Evolutionary conservation across 176 grass and related monocot genomes (phyloP).

Genomic region (Miscanthus lutarioriparius): DNA sequence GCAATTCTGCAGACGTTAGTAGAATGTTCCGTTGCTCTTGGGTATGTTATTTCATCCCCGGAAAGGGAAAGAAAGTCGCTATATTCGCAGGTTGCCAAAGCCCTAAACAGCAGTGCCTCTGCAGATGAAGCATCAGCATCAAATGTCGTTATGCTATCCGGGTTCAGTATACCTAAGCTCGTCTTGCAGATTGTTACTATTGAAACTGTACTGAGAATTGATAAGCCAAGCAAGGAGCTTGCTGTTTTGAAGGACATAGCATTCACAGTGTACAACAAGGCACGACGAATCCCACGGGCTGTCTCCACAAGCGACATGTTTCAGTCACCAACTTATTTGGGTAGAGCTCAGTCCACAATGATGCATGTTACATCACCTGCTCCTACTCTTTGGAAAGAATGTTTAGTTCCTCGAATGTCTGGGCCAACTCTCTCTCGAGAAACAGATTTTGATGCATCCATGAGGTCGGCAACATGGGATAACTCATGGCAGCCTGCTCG

Average conservation of each 20-base stretch:
- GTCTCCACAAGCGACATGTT: constrained; percentile 68
- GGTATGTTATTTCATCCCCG: constrained; percentile 61
- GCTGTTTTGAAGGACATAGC: constrained; percentile 92
- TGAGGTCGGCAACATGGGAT: constrained; percentile 79
- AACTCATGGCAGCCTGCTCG: constrained; percentile 82
- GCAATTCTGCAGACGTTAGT: constrained; percentile 82
- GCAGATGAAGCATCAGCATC: constrained; percentile 74
- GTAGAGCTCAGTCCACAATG: constrained; percentile 71
- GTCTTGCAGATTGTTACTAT: constrained; percentile 94
- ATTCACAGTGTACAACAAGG: constrained; percentile 96
- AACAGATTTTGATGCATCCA: constrained; percentile 80
- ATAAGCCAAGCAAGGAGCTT: constrained; percentile 83
- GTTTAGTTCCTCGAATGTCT: constrained; percentile 76
- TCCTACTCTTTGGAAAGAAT: constrained; percentile 87
- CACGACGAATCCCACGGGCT: constrained; percentile 64
- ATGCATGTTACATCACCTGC: constrained; percentile 83
- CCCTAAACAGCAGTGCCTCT: constrained; percentile 58
- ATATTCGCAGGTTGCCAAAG: constrained; percentile 67
- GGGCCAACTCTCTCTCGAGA: constrained; percentile 76
- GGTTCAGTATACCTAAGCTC: constrained; percentile 88
- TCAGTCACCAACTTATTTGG: constrained; percentile 68
- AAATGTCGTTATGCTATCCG: constrained; percentile 93
- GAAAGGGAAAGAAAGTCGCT: constrained; percentile 80
- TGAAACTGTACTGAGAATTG: constrained; percentile 71
- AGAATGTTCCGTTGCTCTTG: constrained; percentile 86